These are phyloP conservation scores for Chaetomium fimeti DNA, from an alignment of 495 filamentous ascomycete genomes.

Conservation along the genomic window DNA sequence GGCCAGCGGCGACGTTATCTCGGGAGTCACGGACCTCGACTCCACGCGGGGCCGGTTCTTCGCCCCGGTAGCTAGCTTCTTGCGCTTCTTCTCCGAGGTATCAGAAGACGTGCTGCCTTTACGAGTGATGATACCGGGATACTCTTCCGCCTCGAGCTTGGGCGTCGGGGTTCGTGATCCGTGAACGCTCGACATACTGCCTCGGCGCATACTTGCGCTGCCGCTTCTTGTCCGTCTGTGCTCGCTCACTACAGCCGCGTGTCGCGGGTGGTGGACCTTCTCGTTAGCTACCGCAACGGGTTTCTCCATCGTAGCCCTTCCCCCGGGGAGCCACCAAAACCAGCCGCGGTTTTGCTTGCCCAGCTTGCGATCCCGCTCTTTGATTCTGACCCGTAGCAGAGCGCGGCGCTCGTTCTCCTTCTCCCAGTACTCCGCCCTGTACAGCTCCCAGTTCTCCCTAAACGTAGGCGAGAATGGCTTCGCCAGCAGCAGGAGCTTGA, in stretches of 20 bases:
- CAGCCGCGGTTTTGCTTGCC: constrained; percentile 70
- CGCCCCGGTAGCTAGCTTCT: constrained; percentile 41
- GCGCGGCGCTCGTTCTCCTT: constrained; percentile 88
- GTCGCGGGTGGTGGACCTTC: constrained; percentile 42
- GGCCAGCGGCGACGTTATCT: constrained; percentile 51
- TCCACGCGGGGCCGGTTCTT: constrained; percentile 44
- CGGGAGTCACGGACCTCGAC: constrained; percentile 52
- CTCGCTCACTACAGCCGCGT: constrained; percentile 43
- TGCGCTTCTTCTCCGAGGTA: constrained; percentile 51
- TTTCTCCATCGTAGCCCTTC: constrained; percentile 40
- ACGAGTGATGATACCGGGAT: constrained; percentile 33
- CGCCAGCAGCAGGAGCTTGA: constrained; percentile 85
- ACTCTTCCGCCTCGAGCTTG: constrained; percentile 48
- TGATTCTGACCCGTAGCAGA: constrained; percentile 65
- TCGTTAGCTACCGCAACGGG: constrained; percentile 35
- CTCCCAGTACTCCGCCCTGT: constrained; percentile 93
- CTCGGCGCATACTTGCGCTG: constrained; percentile 49
- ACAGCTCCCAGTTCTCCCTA: constrained; percentile 95
- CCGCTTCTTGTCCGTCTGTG: constrained; percentile 47
- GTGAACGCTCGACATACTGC: constrained; percentile 46
- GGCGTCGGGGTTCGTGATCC: constrained; percentile 50
- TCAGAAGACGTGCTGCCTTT: constrained; percentile 49
- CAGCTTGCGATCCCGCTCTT: constrained; percentile 61
- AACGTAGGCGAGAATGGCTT: constrained; percentile 95
- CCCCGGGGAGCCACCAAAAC: constrained; percentile 77